Base-by-base conservation (phyloP, 2,329 filamentous ascomycete genomes). In the Fusarium palustre region DNA sequence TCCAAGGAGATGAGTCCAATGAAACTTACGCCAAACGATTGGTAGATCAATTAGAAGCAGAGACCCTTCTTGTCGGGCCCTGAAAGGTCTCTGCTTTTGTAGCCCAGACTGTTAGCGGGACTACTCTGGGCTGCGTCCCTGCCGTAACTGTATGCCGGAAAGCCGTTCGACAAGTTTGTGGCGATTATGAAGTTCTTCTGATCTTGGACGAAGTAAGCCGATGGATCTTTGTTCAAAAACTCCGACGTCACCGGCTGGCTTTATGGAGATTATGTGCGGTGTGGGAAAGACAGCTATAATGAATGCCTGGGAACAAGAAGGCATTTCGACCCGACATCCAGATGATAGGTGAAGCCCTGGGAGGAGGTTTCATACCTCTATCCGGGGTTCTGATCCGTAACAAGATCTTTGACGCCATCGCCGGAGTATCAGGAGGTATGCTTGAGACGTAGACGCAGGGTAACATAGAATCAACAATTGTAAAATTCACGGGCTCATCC, bases 271-370 rank as follows among this genome's bases (percentile, higher is more conserved):
- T 28, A 74, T 74, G 69, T 75, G 66, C 20, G 72, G 72, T 3
- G 72, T 73, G 69, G 70, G 70, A 3, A 64, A 66, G 10, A 66
- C 57, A 0, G 70, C 69, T 3, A 69, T 63, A 16, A 63, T 74
- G 55, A 69, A 75, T 60, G 72, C 69, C 3, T 72, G 58, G 63
- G 59, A 72, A 41, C 69, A 72, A 25, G 69, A 68, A n/a, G 55
- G 25, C 5, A 68, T 72, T 5, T 64, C 61, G 58, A 1, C 66
- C 69, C 2, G 69, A 72, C 24, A 64, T 71, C 20, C 66, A 70
- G 42, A 66, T 43, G 11, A 59, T 71, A 20, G 69, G 69, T 11
- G 70, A 70, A 47, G 59, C 59, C 7, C 28, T 72, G 7, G 66
- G 66, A 1, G 66, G 62, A 8, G 70, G 66, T 9, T 72, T 70